Evolutionary conservation across 306 rosid species (phyloP), one percentile per base, ranked within the genome.

Genomic region (Cajanus cajan): DNA sequence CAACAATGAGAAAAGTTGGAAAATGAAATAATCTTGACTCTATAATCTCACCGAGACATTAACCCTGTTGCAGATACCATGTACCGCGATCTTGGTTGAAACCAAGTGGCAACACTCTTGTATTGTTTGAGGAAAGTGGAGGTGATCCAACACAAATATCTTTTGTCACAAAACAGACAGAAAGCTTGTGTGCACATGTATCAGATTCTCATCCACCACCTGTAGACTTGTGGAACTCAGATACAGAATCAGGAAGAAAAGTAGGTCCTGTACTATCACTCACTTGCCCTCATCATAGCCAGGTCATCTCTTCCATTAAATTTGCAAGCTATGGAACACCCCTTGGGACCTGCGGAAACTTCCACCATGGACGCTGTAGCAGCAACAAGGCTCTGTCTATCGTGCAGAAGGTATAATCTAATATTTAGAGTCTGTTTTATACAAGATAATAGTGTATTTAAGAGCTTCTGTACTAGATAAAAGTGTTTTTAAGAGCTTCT

Each of bases 251-350:
- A 15, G 84, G 67, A 64, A 85, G 54, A 25, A 83, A 78, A 54
- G 18, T 22, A 39, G 86, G 80, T 63, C 94, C 99, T 66, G 76
- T 77, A 63, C 76, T 96, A 19, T 89, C 90, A 19, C 89, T 96
- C 2, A 86, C 88, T 67, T 93, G 99, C 82, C 96, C 99, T 45
- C 43, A 85, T 63, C 87, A 89, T 14, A 78, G 84, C 76, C 98
- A 96, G 25, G 78, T 86, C 51, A 93, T 95, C 78, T 88, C 99
- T 78, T 86, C 96, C 70, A 88, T 95, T 76, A 93, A 86, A 74
- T 93, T 96, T 78, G 99, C 98, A 14, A 93, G 98, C 87, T 96
- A 82, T 16, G 99, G 98, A 75, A 91, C 89, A 19, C 99, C 99
- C 18, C 68, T 33, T 1, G 99, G 99, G 13, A 83, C 90, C 3